Base-by-base conservation (phyloP, 805 yeast species). In the Saturnispora galanensis region DNA sequence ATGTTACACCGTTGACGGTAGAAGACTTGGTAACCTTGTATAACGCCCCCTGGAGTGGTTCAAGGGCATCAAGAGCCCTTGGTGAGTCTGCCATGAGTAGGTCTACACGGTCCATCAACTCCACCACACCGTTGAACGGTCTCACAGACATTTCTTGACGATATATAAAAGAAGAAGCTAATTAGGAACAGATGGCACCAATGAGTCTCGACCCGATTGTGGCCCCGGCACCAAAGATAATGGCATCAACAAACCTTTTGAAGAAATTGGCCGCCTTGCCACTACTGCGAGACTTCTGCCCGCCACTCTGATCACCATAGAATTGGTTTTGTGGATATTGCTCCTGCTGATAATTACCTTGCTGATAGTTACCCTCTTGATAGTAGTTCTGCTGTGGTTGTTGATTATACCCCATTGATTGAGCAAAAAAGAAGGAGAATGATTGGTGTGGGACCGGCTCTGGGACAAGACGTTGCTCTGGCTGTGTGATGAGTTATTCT, bases 151-250 rank as follows among this genome's bases (percentile, higher is more conserved):
- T 34, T 34, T 13, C 17, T 17, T 13, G 21, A 36, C 17, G 12
- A 36, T 36, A 36, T 11, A 36, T 12, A 36, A 26, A n/a, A 17
- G 26, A 26, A 15, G 7, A 17, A 26, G 13, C 11, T n/a, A 15
- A n/a, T 35, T 33, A 59, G 64, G 79, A 54, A 82, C 79, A 48
- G 12, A 85, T 81, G 36, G 84, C 73, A 56, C 83, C 78, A 35
- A 89, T 85, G 42, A 90, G 55, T 56, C 84, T 87, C 38, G 85
- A 73, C 57, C 97, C 97, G 44, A 89, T 70, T 1, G 96, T 81
- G 34, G 97, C 95, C 69, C 97, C 97, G 9, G 95, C 96, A 64
- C 97, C 97, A 52, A 87, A 90, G 40, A 89, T 77, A 31, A 94
- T 89, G n/a, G 97, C 94, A 53, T 87, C 79, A 48, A 95, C 96